These are phyloP conservation scores for Meripilus lineatus DNA, from an alignment of 1,284 basidiomycete species.

Conservation along the genomic window DNA sequence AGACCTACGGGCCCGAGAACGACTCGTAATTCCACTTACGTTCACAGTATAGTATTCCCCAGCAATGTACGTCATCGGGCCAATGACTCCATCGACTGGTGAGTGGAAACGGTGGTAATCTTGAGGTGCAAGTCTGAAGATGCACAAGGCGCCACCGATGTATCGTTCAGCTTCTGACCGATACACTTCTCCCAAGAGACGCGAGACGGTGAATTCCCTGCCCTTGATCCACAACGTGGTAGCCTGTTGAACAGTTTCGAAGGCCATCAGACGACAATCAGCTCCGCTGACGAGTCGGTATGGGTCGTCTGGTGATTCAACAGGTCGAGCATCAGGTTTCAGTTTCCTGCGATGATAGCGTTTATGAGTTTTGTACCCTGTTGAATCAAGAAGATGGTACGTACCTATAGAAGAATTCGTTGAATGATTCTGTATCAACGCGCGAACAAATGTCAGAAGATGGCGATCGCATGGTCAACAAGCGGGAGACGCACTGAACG, in stretches of 20 bases:
- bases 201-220: slow-evolving; percentile 80
- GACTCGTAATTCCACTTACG: slow-evolving; percentile 36
- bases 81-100: slow-evolving; percentile 83
- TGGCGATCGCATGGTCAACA: too few relatives aligned
- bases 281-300: slow-evolving; percentile 81
- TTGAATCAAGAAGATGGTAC: too few relatives aligned
- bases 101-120: slow-evolving; percentile 98
- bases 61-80: slow-evolving; percentile 73
- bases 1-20: slow-evolving; percentile 8
- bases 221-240: slow-evolving; percentile 97
- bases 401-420: slow-evolving; percentile 87
- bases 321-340: slow-evolving; percentile 76
- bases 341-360: too few relatives aligned
- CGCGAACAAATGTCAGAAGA: neutral
- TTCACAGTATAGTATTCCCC: slow-evolving; percentile 95
- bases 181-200: slow-evolving; percentile 79
- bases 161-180: slow-evolving; percentile 66
- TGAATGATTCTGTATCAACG: slow-evolving; percentile 88
- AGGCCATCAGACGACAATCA: slow-evolving; percentile 94
- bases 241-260: slow-evolving; percentile 81
- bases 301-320: slow-evolving; percentile 71
- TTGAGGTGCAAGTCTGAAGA: slow-evolving; percentile 92
- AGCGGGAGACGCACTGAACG: slow-evolving; percentile 75
- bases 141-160: slow-evolving; percentile 72
- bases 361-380: too few relatives aligned